Percentiles rank a stretch among this genome's conserved stretches.
Evolutionary conservation across 345 rosid genomes (phyloP).

Genomic region (Hibiscus trionum): DNA sequence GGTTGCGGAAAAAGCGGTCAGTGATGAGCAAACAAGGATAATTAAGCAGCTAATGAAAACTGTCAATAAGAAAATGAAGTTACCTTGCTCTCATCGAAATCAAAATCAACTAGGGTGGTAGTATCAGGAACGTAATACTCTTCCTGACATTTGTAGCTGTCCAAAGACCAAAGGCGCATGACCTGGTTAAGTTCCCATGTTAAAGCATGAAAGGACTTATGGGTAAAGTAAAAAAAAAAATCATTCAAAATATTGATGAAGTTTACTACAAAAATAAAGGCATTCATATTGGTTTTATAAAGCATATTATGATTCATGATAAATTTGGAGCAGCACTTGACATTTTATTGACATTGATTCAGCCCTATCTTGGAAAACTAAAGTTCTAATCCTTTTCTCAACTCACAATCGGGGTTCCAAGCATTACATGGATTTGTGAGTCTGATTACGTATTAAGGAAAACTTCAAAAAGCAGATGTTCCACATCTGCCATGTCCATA

Average conservation of each 20-base stretch:
- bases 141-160: constrained; percentile 54
- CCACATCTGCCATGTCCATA: background rate
- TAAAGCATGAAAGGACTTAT: background rate
- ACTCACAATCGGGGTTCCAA: background rate
- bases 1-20: background rate
- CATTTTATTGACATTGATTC: background rate
- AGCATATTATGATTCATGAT: background rate
- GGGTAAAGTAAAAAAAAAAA: background rate
- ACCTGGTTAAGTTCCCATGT: constrained; percentile 39
- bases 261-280: background rate
- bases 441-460: background rate
- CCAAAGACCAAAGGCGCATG: constrained; percentile 83
- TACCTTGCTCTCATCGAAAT: constrained; percentile 98
- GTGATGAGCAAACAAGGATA: background rate
- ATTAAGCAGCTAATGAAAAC: background rate
- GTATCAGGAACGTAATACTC: constrained; percentile 59
- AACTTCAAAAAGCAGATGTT: background rate
- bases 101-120: constrained; percentile 61
- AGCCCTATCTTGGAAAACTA: background rate
- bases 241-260: background rate
- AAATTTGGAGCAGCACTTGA: background rate
- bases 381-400: background rate
- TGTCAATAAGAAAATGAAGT: background rate
- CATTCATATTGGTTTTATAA: background rate
- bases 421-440: no score